These are phyloP conservation scores for Cicer cuneatum DNA, from an alignment of 306 rosid genomes.

Conservation along the genomic window DNA sequence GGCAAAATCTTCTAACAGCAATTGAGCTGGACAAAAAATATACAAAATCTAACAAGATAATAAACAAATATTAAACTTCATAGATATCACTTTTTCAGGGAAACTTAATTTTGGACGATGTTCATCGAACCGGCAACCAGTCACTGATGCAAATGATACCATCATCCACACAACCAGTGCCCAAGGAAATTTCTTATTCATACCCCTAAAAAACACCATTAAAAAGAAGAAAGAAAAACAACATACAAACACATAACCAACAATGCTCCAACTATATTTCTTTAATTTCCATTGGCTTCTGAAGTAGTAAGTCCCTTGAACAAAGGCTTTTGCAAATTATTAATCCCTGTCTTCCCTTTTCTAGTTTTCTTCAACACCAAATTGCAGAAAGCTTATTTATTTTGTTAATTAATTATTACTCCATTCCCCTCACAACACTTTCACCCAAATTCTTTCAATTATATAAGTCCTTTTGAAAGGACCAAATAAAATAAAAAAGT, in stretches of 20 bases:
- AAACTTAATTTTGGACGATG: conserved; percentile 44
- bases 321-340: conserved; percentile 14
- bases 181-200: conserved; percentile 31
- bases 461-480: conserved; percentile 10
- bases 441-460: conserved; percentile 37
- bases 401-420: background rate
- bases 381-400: conserved; percentile 22
- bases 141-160: conserved; percentile 48
- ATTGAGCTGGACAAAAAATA: conserved; percentile 36
- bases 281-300: conserved; percentile 11
- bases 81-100: conserved; percentile 37
- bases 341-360: conserved; percentile 27
- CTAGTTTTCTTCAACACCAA: conserved; percentile 39
- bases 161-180: conserved; percentile 43
- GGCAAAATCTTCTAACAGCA: conserved; percentile 11
- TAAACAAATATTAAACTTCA: conserved; percentile 41
- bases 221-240: background rate
- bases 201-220: conserved; percentile 19
- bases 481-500: background rate
- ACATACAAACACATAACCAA: background rate
- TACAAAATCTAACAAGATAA: conserved; percentile 38
- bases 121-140: conserved; percentile 42
- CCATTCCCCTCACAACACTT: conserved; percentile 1
- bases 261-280: background rate
- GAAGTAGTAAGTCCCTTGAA: conserved; percentile 9